Evolutionary conservation across 2,329 filamentous ascomycete genomes (phyloP).

Genomic region (Penicillium corylophilum): DNA sequence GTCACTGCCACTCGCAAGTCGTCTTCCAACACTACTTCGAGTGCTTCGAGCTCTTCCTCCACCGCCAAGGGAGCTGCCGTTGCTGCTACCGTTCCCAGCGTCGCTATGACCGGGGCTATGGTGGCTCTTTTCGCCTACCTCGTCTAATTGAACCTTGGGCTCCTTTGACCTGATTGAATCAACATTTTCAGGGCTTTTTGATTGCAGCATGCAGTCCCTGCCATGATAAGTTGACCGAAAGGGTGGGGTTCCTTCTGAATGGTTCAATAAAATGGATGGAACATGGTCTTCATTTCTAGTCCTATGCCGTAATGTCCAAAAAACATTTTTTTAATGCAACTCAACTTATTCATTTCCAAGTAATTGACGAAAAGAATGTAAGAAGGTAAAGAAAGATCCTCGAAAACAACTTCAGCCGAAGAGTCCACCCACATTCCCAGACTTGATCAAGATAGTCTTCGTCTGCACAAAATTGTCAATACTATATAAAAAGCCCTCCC

Average conservation of each 20-base stretch:
- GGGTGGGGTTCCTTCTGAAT: neutral
- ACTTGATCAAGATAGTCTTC: slow-evolving; percentile 29
- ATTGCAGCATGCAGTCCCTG: neutral
- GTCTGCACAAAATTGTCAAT: slow-evolving; percentile 38
- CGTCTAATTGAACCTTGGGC: slow-evolving; percentile 10
- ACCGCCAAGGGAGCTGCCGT: slow-evolving; percentile 11
- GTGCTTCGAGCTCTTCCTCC: slow-evolving; percentile 11
- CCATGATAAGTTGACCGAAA: neutral
- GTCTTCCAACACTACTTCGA: slow-evolving; percentile 8
- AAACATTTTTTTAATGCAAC: neutral
- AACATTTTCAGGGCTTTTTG: neutral
- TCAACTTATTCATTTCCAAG: neutral
- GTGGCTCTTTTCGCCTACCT: slow-evolving; percentile 14
- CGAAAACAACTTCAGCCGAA: neutral
- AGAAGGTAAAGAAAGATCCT: neutral
- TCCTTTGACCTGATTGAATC: neutral
- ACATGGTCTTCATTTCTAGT: neutral
- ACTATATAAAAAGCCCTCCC: slow-evolving; percentile 39
- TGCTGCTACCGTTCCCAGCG: slow-evolving; percentile 7
- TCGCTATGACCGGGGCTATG: slow-evolving; percentile 14
- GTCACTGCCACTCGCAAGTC: slow-evolving; percentile 29
- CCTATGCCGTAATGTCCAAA: slow-evolving; percentile 4
- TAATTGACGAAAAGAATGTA: neutral
- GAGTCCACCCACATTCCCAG: slow-evolving; percentile 3
- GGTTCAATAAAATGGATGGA: neutral